Evolutionary conservation across 176 grass and related monocot genomes (phyloP), one percentile per base, ranked within the genome.

Genomic region (Juncus inflexus): DNA sequence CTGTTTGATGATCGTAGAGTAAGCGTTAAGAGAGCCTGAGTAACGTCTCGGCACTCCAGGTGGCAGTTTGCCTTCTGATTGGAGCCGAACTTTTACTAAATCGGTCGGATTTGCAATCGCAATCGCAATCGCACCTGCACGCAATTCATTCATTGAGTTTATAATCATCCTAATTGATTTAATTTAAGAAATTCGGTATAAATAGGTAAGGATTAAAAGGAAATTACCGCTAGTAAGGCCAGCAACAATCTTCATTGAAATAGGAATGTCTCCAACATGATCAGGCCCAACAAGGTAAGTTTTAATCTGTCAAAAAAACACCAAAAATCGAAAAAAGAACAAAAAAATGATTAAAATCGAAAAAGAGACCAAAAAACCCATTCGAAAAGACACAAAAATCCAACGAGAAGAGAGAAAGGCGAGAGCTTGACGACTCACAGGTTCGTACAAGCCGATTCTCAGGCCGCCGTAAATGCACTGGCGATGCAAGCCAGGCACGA

Each of bases 41-140:
- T 97, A 97, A 50, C 88, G 87, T 5, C 88, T 77, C 16, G 78
- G 82, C 45, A 80, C 75, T 0, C 94, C 94, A 64, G 88, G 85
- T 0, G 72, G 80, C 58, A 97, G 84, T 45, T 91, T 97, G 2
- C 85, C 94, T 80, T 97, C 88, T 0, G 87, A 56, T 85, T 91
- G 94, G 71, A 97, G 85, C 55, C 94, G 83, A 9, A 97, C 94
- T 72, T 97, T 97, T 47, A 97, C 94, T 55, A 97, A 87, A 80
- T 97, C 94, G 10, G 94, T 97, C 65, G 87, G 94, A 77, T 97
- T 97, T 63, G 94, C 94, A 0, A 97, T 35, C 16, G 43, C 45
- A 61, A 97, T 97, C n/a, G 85, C 94, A 42, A 99, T 65, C 61
- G 94, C 94, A 77, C 94, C 88, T 97, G 73, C 67, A 49, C 58